These are phyloP conservation scores for Dianthus caryophyllus DNA, from an alignment of 148 eudicot genomes.

Conservation along the genomic window DNA sequence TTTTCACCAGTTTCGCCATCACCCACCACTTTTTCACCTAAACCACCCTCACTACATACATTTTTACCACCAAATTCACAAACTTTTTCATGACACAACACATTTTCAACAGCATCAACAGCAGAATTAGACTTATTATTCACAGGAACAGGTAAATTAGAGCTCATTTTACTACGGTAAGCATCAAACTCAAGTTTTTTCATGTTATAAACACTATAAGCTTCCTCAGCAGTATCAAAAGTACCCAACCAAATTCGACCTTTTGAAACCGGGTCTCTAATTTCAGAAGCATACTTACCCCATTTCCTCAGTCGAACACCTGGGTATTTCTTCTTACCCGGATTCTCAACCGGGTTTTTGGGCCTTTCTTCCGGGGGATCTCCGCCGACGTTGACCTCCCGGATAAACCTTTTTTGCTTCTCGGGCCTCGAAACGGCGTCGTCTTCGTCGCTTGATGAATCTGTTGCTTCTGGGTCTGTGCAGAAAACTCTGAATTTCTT, in stretches of 20 bases:
- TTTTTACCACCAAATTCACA: neutral
- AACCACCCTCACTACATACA: neutral
- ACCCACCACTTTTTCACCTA: neutral
- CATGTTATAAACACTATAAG: slow-evolving; percentile 28
- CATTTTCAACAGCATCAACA: neutral
- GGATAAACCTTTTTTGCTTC: slow-evolving; percentile 22
- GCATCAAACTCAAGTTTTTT: slow-evolving; percentile 35
- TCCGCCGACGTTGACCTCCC: slow-evolving; percentile 21
- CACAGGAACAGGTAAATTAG: neutral
- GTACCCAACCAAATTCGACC: slow-evolving; percentile 35
- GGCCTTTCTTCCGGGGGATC: slow-evolving; percentile 15
- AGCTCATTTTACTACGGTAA: neutral
- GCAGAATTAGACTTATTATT: neutral
- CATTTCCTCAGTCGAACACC: slow-evolving; percentile 33
- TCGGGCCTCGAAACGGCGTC: neutral
- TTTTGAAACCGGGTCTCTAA: slow-evolving; percentile 28
- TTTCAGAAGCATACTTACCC: slow-evolving; percentile 39
- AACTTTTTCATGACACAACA: neutral
- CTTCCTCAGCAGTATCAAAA: slow-evolving; percentile 38
- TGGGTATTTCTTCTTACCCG: slow-evolving; percentile 22
- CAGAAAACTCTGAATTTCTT: slow-evolving; percentile 42
- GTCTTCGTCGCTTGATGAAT: slow-evolving; percentile 41
- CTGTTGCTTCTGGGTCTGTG: slow-evolving; percentile 58
- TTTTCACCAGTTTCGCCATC: neutral
- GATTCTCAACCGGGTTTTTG: neutral